Conservation (phyloP, 352 stramenopile genomes). For the Phytophthora hybrid region DNA sequence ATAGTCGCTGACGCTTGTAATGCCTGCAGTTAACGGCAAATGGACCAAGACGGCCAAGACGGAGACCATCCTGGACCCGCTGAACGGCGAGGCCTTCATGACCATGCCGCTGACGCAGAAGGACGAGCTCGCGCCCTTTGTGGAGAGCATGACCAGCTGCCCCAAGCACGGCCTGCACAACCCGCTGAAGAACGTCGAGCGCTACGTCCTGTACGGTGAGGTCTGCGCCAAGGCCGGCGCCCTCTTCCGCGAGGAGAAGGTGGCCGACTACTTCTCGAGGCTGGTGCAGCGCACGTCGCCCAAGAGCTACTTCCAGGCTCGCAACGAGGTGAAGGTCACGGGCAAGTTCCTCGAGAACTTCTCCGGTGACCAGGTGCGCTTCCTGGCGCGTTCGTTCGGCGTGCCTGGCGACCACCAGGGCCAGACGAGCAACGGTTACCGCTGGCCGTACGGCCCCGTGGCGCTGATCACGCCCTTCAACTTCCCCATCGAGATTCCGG, state of each 20-base stretch:
- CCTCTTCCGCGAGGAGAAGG: slow-evolving; percentile 87
- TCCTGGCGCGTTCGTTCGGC: slow-evolving; percentile 95
- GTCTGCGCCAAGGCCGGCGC: slow-evolving; percentile 86
- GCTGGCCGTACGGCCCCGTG: slow-evolving; percentile 97
- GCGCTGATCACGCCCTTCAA: slow-evolving; percentile 99
- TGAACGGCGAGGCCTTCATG: slow-evolving; percentile 96
- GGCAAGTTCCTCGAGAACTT: slow-evolving; percentile 99
- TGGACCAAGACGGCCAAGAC: slow-evolving; percentile 82
- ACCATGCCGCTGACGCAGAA: slow-evolving; percentile 93
- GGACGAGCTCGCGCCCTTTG: slow-evolving; percentile 92
- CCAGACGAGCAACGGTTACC: slow-evolving; percentile 95
- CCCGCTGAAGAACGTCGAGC: slow-evolving; percentile 97
- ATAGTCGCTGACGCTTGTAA: neutral
- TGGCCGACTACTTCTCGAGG: slow-evolving; percentile 96
- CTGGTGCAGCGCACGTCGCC: slow-evolving; percentile 97
- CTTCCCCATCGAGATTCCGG: slow-evolving; percentile 98
- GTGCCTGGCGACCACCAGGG: slow-evolving; percentile 97
- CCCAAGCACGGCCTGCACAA: slow-evolving; percentile 99
- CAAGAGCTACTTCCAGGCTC: slow-evolving; percentile 97
- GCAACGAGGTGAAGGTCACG: slow-evolving; percentile 93
- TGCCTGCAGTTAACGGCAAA: slow-evolving; percentile 82
- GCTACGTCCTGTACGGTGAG: slow-evolving; percentile 91
- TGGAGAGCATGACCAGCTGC: slow-evolving; percentile 92
- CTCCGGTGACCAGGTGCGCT: slow-evolving; percentile 96
- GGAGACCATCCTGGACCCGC: slow-evolving; percentile 93